phyloP scores from a whole-genome alignment of 768 basidiomycete species.

The Astraeus odoratus region DNA sequence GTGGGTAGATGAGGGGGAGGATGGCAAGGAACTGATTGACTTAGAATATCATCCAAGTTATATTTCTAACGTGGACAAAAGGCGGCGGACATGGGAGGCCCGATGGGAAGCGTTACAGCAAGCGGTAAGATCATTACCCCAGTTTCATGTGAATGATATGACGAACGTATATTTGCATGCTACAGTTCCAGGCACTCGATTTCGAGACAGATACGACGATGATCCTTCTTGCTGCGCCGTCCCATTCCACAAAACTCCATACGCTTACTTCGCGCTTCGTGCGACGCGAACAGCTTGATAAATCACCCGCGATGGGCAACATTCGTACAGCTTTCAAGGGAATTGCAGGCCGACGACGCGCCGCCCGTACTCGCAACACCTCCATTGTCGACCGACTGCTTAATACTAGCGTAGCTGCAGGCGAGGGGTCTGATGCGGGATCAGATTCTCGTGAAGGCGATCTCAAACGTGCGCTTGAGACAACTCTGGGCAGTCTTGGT shows the following conservation, averaged over 20 bases:
- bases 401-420: constrained; percentile 30
- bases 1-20: constrained; percentile 68
- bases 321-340: constrained; percentile 54
- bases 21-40: constrained; percentile 65
- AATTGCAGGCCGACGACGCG: constrained; percentile 51
- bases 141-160: neutral
- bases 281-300: constrained; percentile 46
- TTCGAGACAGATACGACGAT: constrained; percentile 77
- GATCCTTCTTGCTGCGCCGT: constrained; percentile 66
- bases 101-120: constrained; percentile 71
- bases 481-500: constrained; percentile 60
- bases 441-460: constrained; percentile 54
- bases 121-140: constrained; percentile 40
- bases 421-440: constrained; percentile 51
- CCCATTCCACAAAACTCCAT: constrained; percentile 63
- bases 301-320: constrained; percentile 42
- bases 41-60: constrained; percentile 72
- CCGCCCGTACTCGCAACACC: constrained; percentile 33
- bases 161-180: constrained; percentile 2
- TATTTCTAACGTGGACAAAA: constrained; percentile 57
- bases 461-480: constrained; percentile 59
- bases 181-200: constrained; percentile 71
- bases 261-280: constrained; percentile 61
- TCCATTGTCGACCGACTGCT: constrained; percentile 43
- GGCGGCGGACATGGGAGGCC: constrained; percentile 65